Conservation (phyloP, 495 filamentous ascomycete species). For the Glutinoglossum americanum region DNA sequence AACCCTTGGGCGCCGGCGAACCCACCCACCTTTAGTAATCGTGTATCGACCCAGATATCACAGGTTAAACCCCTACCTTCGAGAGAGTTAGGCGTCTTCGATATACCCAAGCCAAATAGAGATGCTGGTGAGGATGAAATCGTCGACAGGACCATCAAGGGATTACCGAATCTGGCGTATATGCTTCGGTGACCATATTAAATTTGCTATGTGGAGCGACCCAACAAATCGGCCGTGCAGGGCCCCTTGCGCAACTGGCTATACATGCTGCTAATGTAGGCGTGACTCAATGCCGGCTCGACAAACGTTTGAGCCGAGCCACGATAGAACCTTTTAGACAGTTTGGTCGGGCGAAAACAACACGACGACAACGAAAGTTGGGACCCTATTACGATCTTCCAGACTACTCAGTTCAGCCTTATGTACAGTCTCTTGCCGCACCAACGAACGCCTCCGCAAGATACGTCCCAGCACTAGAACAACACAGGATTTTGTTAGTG, state of each 20-base stretch:
- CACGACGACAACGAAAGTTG: not conserved
- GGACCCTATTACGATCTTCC: not conserved
- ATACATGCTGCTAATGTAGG: not conserved
- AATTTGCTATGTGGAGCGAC: not conserved
- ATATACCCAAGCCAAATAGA: conserved; percentile 8
- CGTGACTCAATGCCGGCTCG: not conserved
- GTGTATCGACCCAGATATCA: not conserved
- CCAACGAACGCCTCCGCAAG: too few species aligned
- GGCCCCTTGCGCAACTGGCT: not conserved
- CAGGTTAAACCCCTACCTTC: not conserved
- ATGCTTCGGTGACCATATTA: conserved; percentile 18
- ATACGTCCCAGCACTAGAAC: too few species aligned
- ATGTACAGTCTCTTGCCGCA: too few species aligned
- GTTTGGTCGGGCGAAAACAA: not conserved
- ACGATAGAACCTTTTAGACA: not conserved
- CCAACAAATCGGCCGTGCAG: not conserved
- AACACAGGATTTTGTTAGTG: too few species aligned
- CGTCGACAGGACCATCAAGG: conserved; percentile 18
- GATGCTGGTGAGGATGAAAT: conserved; percentile 16
- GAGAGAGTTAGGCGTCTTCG: not conserved
- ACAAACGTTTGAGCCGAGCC: not conserved
- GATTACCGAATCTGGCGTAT: conserved; percentile 30
- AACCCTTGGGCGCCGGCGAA: conserved; percentile 16
- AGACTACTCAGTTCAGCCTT: too few species aligned
- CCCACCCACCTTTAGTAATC: conserved; percentile 17